Conservation (phyloP, 1,284 basidiomycete genomes). For the Cutaneotrichosporon cyanovorans region DNA sequence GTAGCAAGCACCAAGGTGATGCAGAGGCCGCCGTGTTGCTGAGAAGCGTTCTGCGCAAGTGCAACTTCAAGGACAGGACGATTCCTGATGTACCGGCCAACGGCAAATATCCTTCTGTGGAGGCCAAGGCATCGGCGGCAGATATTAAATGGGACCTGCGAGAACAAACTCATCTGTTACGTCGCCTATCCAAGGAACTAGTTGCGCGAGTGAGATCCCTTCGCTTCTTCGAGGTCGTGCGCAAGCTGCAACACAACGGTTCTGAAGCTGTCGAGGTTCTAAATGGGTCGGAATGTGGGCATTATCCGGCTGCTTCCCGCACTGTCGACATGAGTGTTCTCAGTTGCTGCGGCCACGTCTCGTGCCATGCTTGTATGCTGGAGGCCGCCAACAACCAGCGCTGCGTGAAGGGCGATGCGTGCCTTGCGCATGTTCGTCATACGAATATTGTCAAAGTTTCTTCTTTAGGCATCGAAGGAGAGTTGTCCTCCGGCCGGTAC, state of each 20-base stretch:
- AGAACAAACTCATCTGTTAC: constrained; percentile 76
- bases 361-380: constrained; percentile 66
- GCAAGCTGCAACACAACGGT: constrained; percentile 74
- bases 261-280: constrained; percentile 41
- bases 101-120: constrained; percentile 22
- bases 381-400: constrained; percentile 66
- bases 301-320: constrained; percentile 46
- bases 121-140: constrained; percentile 24
- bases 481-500: constrained; percentile 65
- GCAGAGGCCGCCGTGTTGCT: constrained; percentile 48
- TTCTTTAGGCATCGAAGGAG: constrained; percentile 76
- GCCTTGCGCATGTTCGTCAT: constrained; percentile 62
- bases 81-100: constrained; percentile 41
- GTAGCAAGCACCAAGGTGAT: constrained; percentile 52
- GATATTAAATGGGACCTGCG: constrained; percentile 72
- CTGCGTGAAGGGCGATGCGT: constrained; percentile 65
- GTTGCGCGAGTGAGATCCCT: constrained; percentile 78
- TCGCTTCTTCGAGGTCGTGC: constrained; percentile 82
- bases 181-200: constrained; percentile 74
- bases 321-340: constrained; percentile 68
- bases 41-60: constrained; percentile 47
- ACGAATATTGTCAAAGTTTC: constrained; percentile 75
- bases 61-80: constrained; percentile 20
- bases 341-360: constrained; percentile 82
- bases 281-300: constrained; percentile 27